Conservation (phyloP, 768 basidiomycete genomes). For the Suillus lakei region DNA sequence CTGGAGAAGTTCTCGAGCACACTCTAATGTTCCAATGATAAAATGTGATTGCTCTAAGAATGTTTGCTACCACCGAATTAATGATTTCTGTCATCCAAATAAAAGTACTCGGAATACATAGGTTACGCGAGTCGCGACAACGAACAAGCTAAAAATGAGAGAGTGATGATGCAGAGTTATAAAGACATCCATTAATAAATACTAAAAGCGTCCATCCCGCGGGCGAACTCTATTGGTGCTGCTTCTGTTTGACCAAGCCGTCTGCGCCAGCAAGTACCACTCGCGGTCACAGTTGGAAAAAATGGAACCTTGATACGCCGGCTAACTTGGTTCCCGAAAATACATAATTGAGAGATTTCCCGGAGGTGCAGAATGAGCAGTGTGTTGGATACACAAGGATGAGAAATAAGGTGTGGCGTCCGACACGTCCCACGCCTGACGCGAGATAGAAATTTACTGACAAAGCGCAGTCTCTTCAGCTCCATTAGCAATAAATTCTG, state of each 20-base stretch:
- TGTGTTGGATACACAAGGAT: slow-evolving; percentile 14
- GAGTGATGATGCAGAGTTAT: not conserved
- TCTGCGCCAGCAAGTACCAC: slow-evolving; percentile 12
- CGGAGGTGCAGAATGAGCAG: slow-evolving; percentile 8
- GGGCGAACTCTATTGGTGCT: slow-evolving; percentile 20
- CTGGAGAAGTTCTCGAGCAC: slow-evolving; percentile 66
- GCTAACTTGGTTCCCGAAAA: slow-evolving; percentile 10
- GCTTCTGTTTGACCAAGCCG: slow-evolving; percentile 14
- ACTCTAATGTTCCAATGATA: slow-evolving; percentile 23
- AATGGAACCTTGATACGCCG: slow-evolving; percentile 12
- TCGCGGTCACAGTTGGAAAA: slow-evolving; percentile 6
- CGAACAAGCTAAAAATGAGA: slow-evolving; percentile 1
- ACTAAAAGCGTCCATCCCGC: slow-evolving; percentile 8
- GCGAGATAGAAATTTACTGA: slow-evolving; percentile 27
- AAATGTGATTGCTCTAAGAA: not conserved
- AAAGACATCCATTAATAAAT: slow-evolving; percentile 17
- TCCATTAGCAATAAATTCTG: slow-evolving; percentile 7
- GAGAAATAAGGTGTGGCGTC: slow-evolving; percentile 9
- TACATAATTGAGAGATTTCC: slow-evolving; percentile 4
- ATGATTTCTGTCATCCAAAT: not conserved
- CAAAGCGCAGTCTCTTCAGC: slow-evolving; percentile 6
- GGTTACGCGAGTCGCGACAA: no score
- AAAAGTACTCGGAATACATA: not conserved
- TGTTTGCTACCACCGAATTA: not conserved
- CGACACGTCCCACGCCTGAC: slow-evolving; percentile 12